Evolutionary conservation across 2,329 filamentous ascomycete genomes (phyloP).

Genomic region (Cercospora brassicicola): DNA sequence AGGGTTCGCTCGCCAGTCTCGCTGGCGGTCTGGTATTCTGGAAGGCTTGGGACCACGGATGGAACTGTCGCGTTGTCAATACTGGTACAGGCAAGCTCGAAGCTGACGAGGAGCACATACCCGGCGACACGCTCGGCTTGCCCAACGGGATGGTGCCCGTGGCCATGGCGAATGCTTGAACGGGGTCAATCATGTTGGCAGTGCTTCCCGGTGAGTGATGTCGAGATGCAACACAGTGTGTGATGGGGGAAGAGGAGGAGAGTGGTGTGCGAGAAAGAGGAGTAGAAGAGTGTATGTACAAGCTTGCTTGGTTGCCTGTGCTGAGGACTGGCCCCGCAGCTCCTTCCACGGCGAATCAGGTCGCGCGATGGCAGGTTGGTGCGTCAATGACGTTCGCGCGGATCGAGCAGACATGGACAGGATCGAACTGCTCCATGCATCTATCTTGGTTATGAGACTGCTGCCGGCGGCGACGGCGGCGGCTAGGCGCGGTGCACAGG

Average conservation of each 20-base stretch:
- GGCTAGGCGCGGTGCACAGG: not conserved
- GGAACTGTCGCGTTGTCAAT: constrained; percentile 41
- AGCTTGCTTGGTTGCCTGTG: constrained; percentile 3
- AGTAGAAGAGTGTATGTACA: constrained; percentile 2
- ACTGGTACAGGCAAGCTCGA: constrained; percentile 1
- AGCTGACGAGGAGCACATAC: constrained; percentile 6
- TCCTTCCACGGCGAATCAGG: not conserved
- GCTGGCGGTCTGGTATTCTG: constrained; percentile 45
- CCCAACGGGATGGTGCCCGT: constrained; percentile 19
- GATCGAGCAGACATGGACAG: not conserved
- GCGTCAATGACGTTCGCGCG: not conserved
- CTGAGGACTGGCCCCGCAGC: not conserved
- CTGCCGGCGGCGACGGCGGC: not conserved
- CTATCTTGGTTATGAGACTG: not conserved
- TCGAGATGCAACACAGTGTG: constrained; percentile 9
- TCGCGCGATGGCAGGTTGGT: not conserved
- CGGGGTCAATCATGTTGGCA: constrained; percentile 48
- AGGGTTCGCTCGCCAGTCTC: constrained; percentile 50
- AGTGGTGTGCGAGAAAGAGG: not conserved
- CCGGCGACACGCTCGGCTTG: constrained; percentile 13
- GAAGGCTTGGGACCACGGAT: constrained; percentile 45
- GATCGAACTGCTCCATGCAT: not conserved
- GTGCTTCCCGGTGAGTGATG: constrained; percentile 8
- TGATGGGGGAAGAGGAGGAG: constrained; percentile 13
- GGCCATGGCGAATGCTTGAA: constrained; percentile 44